Base-by-base conservation (phyloP, 192 early-diverging fungal genomes). In the Coemansia sp. region DNA sequence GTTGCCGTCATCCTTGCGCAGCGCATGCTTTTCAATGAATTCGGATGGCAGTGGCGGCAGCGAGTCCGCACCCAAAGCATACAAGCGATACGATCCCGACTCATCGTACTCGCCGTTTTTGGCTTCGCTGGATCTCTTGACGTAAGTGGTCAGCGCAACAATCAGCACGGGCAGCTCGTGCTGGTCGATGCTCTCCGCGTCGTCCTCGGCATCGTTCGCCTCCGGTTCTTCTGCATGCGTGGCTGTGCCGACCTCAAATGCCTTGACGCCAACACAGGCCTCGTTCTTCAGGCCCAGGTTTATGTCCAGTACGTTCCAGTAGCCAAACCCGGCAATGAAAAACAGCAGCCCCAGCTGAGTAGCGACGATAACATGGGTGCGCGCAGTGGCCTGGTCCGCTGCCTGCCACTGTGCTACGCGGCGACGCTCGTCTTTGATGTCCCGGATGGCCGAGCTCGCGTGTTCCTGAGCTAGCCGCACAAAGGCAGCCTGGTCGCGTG, bases 291-390 rank as follows among this genome's bases (percentile, higher is more conserved):
- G 60, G 18, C 56, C 34, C 40, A 77, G 52, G 30, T 66, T 40
- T 26, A 77, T 57, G 39, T 77, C 74, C 34, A 77, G 60, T 21
- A 71, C 54, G 56, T 71, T 77, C 74, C 74, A 77, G 57, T 71
- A 77, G 11, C 74, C 74, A 50, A 77, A 77, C 9, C 74, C 74
- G 11, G 74, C 67, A 16, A 77, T 42, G 10, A 77, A 70, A 43
- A 77, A 70, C 56, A 57, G 64, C 32, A 77, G 49, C 12, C 60
- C 60, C 31, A 56, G 44, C 57, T 77, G 74, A 14, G 68, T 77
- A 0, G 74, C 74, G 18, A 77, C 68, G n/a, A 70, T 60, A 8
- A 67, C 67, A 16, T 77, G 74, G 10, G 74, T 67, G 10, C 74
- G 63, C 5, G 57, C 46, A 18, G 30, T 36, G 18, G 54, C 74